A percentile compares a stretch with the other conserved stretches of the same genome.
Evolutionary conservation across 2,329 filamentous ascomycete genomes (phyloP).

Genomic region (Calonectria fujianensis): DNA sequence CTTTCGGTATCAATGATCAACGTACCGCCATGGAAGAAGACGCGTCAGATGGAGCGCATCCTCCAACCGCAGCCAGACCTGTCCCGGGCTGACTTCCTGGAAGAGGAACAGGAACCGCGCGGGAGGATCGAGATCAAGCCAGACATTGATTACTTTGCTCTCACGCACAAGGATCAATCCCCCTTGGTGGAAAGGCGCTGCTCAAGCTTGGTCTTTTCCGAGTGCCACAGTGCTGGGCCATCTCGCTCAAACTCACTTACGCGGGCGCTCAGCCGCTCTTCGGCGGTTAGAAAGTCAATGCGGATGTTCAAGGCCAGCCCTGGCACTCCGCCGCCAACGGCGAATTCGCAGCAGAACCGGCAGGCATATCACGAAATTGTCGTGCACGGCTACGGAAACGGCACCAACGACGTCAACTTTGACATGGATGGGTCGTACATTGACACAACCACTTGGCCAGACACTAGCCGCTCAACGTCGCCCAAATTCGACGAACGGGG

Average conservation of each 20-base stretch:
- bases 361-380: slow-evolving; percentile 70
- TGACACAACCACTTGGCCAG: slow-evolving; percentile 44
- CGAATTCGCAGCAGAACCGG: slow-evolving; percentile 43
- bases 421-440: slow-evolving; percentile 39
- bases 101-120: slow-evolving; percentile 28
- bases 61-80: slow-evolving; percentile 56
- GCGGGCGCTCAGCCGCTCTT: slow-evolving; percentile 57
- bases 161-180: slow-evolving; percentile 59
- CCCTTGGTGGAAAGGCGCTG: slow-evolving; percentile 30
- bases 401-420: slow-evolving; percentile 64
- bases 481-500: slow-evolving; percentile 48
- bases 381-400: slow-evolving; percentile 73
- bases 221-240: slow-evolving; percentile 45
- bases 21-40: slow-evolving; percentile 68
- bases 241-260: slow-evolving; percentile 58
- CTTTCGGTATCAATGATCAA: slow-evolving; percentile 65
- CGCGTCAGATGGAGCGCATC: slow-evolving; percentile 53
- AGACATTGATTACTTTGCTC: slow-evolving; percentile 73
- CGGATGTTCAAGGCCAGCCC: slow-evolving; percentile 55
- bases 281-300: slow-evolving; percentile 60
- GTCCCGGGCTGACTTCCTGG: slow-evolving; percentile 38
- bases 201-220: slow-evolving; percentile 39
- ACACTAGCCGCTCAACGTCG: slow-evolving; percentile 55
- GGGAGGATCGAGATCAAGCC: slow-evolving; percentile 68
- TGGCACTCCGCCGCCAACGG: slow-evolving; percentile 43